phyloP scores from a whole-genome alignment of 306 rosid genomes.

The Vachellia collinsii region DNA sequence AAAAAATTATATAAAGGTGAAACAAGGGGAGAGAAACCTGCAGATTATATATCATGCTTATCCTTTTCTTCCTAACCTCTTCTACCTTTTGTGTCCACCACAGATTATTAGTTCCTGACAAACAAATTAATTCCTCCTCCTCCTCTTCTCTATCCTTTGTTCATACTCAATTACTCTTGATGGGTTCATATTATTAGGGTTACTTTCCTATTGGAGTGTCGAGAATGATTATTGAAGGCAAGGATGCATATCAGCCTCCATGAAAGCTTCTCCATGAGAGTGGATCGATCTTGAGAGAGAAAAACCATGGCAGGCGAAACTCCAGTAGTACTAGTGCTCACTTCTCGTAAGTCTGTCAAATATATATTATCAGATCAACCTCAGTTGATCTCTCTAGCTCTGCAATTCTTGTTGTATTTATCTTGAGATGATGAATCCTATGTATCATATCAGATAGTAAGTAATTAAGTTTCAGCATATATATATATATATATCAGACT shows the following conservation, averaged over 20 bases:
- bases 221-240: not conserved
- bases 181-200: not conserved
- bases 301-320: not conserved
- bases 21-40: not conserved
- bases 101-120: not conserved
- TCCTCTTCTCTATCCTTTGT: not conserved
- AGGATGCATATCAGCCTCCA: not conserved
- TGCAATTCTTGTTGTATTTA: not conserved
- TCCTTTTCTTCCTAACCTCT: slow-evolving; percentile 3
- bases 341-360: slow-evolving; percentile 57
- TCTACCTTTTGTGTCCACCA: not conserved
- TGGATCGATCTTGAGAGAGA: not conserved
- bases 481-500: not conserved
- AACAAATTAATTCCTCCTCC: not conserved
- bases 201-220: no score
- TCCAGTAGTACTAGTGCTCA: slow-evolving; percentile 37
- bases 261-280: slow-evolving; percentile 18
- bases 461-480: not conserved
- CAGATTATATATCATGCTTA: not conserved
- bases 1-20: not conserved
- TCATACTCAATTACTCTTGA: not conserved
- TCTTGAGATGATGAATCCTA: not conserved
- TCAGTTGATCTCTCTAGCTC: slow-evolving; percentile 5
- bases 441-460: not conserved
- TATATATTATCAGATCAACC: slow-evolving; percentile 15